Conservation (phyloP, 2,329 filamentous ascomycete genomes). For the Claviceps digitariae region DNA sequence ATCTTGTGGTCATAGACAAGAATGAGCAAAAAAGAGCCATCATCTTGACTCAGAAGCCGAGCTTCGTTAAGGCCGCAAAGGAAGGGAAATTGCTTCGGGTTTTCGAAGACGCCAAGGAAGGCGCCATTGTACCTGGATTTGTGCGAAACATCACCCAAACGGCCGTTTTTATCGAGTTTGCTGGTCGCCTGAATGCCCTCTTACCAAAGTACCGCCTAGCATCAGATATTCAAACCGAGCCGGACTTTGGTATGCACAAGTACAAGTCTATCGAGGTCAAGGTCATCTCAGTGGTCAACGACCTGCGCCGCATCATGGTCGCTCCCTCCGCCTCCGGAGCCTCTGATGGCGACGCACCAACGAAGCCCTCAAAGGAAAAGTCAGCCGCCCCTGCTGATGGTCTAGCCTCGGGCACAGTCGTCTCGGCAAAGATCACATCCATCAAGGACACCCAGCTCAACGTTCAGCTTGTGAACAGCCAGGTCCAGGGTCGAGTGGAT, state of each 20-base stretch:
- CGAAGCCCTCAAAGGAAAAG: conserved; percentile 21
- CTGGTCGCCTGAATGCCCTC: conserved; percentile 60
- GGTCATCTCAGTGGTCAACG: conserved; percentile 58
- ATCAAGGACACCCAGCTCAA: conserved; percentile 89
- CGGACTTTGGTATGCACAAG: conserved; percentile 67
- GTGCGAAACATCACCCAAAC: conserved; percentile 72
- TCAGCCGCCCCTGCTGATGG: conserved; percentile 44
- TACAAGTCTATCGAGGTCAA: conserved; percentile 62
- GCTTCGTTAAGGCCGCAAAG: conserved; percentile 62
- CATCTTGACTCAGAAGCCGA: conserved; percentile 69
- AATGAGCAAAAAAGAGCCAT: conserved; percentile 64
- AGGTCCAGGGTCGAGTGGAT: conserved; percentile 79
- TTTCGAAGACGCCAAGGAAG: conserved; percentile 59
- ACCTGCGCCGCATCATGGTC: conserved; percentile 53
- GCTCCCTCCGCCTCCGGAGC: conserved; percentile 32
- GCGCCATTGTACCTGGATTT: conserved; percentile 60
- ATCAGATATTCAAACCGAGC: conserved; percentile 50
- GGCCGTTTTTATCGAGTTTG: conserved; percentile 81
- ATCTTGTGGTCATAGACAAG: conserved; percentile 81
- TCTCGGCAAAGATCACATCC: conserved; percentile 67
- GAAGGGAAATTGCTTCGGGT: conserved; percentile 56
- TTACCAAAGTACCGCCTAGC: conserved; percentile 68
- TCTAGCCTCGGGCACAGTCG: conserved; percentile 56
- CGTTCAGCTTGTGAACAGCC: conserved; percentile 61
- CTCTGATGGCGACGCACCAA: conserved; percentile 31